Conservation (phyloP, 805 yeast species). For the Cyberlindnera maritima region DNA sequence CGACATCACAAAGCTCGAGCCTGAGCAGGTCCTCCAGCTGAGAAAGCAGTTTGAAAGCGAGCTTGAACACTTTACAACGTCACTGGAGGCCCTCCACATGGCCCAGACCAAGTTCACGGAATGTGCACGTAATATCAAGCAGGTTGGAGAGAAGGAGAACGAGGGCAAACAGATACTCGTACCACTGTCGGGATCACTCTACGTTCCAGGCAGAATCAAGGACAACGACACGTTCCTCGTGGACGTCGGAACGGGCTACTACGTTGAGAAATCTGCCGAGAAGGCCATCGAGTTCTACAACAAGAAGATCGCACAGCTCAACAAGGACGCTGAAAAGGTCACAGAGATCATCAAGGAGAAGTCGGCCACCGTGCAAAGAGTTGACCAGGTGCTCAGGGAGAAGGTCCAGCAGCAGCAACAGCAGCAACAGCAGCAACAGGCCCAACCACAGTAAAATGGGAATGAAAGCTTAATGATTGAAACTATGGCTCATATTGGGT, state of each 20-base stretch:
- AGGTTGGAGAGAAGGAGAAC: slow-evolving; percentile 39
- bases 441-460: slow-evolving; percentile 2
- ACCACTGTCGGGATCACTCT: slow-evolving; percentile 85
- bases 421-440: slow-evolving; percentile 10
- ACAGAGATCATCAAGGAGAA: slow-evolving; percentile 76
- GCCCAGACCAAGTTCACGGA: slow-evolving; percentile 83
- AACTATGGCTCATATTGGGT: too few relatives aligned
- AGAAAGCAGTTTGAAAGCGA: slow-evolving; percentile 83
- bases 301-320: slow-evolving; percentile 68
- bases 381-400: slow-evolving; percentile 55
- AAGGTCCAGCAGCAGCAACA: slow-evolving; percentile 38
- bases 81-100: slow-evolving; percentile 76
- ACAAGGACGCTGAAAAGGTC: slow-evolving; percentile 69
- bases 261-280: slow-evolving; percentile 69
- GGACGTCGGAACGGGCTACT: slow-evolving; percentile 96
- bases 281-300: slow-evolving; percentile 74
- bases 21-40: slow-evolving; percentile 82
- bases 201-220: slow-evolving; percentile 78
- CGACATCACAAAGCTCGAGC: slow-evolving; percentile 67
- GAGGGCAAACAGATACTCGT: slow-evolving; percentile 61
- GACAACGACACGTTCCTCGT: slow-evolving; percentile 73
- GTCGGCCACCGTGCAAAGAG: slow-evolving; percentile 55
- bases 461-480: too few relatives aligned
- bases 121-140: slow-evolving; percentile 68
- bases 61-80: slow-evolving; percentile 78